Conservation (phyloP, 108 stramenopile genomes). For the Skeletonema marinoi region DNA sequence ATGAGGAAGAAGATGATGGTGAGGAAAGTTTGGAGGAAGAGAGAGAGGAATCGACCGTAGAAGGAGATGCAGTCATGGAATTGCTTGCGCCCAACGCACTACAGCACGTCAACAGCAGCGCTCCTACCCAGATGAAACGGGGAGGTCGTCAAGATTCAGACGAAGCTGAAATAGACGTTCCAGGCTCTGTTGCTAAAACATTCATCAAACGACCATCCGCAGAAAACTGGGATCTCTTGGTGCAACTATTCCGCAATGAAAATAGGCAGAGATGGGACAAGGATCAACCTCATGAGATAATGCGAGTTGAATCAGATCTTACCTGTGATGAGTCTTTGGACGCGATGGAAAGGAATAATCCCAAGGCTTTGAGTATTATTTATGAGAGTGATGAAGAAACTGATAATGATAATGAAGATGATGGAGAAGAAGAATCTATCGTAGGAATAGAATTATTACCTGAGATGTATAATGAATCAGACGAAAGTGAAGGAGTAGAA, state of each 20-base stretch:
- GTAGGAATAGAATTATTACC: too few species aligned
- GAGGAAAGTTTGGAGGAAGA: background rate
- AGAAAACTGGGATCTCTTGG: background rate
- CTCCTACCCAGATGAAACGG: background rate
- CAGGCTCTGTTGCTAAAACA: background rate
- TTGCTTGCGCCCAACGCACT: too few species aligned
- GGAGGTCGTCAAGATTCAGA: background rate
- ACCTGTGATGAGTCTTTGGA: background rate
- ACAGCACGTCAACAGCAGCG: too few species aligned
- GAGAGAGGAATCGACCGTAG: background rate
- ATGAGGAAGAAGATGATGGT: background rate
- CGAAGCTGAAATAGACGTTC: background rate
- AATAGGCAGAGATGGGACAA: background rate
- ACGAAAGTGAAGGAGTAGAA: too few species aligned
- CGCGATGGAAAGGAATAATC: background rate
- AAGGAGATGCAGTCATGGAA: too few species aligned
- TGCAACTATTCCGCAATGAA: background rate
- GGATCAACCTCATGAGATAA: background rate
- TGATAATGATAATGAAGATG: background rate
- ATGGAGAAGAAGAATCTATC: background rate
- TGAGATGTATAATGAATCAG: too few species aligned
- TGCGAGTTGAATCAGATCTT: background rate
- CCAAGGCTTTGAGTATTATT: slow-evolving; percentile 1
- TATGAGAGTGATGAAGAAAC: background rate
- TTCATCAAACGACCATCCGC: background rate